These are phyloP conservation scores for Cryptosporidium ryanae DNA, from an alignment of 169 alveolate species.

Conservation along the genomic window DNA sequence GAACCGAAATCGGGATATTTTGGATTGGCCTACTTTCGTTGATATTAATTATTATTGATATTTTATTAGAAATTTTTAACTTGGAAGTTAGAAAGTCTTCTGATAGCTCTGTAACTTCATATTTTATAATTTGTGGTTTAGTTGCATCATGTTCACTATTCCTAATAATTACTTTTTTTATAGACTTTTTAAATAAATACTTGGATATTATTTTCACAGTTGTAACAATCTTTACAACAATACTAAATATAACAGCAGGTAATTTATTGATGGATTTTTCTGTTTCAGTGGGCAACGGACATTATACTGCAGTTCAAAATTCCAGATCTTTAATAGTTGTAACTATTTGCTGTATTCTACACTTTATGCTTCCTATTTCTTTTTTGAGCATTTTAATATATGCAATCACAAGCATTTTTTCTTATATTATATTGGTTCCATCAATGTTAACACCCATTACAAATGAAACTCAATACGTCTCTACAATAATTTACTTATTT, in stretches of 20 bases:
- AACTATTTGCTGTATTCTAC: conserved; percentile 50
- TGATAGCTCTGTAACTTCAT: conserved; percentile 40
- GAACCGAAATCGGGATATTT: conserved; percentile 65
- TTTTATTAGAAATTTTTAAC: conserved; percentile 27
- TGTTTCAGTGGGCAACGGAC: background rate
- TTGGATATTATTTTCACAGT: conserved; percentile 51
- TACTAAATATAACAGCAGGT: conserved; percentile 64
- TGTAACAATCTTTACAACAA: conserved; percentile 48
- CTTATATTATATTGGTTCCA: conserved; percentile 72
- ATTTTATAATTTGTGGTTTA: conserved; percentile 45
- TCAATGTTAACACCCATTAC: conserved; percentile 66
- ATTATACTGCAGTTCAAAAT: conserved; percentile 52
- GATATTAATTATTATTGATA: conserved; percentile 36
- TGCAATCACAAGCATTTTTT: conserved; percentile 31
- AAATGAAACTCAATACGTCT: conserved; percentile 62
- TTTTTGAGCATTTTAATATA: conserved; percentile 46
- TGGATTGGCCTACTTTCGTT: conserved; percentile 61
- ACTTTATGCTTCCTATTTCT: conserved; percentile 60
- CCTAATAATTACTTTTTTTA: conserved; percentile 33
- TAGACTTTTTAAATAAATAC: conserved; percentile 34
- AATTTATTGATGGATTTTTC: conserved; percentile 58
- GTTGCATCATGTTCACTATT: conserved; percentile 64
- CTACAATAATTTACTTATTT: conserved; percentile 47
- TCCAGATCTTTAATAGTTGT: conserved; percentile 60
- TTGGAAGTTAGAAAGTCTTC: conserved; percentile 23